Evolutionary conservation across 1,139 yeast species (phyloP), one percentile per base, ranked within the genome.

Genomic region (Geotrichum cucujoidarum): DNA sequence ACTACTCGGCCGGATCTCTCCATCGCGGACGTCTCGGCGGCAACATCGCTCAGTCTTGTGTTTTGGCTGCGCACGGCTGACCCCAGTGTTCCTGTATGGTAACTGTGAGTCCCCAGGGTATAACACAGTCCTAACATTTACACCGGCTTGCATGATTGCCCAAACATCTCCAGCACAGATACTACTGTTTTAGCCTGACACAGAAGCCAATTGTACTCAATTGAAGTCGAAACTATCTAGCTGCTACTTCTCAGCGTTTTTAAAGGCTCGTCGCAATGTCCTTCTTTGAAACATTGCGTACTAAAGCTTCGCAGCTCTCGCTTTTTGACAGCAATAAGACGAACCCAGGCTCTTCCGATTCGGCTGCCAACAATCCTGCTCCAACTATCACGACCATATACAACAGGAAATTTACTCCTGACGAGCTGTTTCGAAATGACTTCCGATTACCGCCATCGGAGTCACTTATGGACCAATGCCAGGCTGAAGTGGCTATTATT

Each of bases 381-480:
- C 52, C 55, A 1, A 37, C 56, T 8, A 55, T 58, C 29, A 60
- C 60, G 42, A 57, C 69, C 2, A 62, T 66, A 18, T 67, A 67
- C 56, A 63, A 63, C 32, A 63, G 71, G 25, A 60, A 59, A 49
- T 58, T 60, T 17, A 48, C 83, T 31, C 77, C 77, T 54, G 94
- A 85, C 60, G 92, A 88, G 66, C 63, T 74, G 43, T 83, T 89
- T 60, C 78, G 88, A 57, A 67, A 69, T 38, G 81, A 79, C 50
- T 83, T 78, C 68, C 74, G 74, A 25, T 71, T 90, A 10, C 97
- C 97, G 1, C 80, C 76, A 39, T 74, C 74, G 1, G 95, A 92
- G 61, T 65, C 72, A 2, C 73, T 88, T 13, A 59, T 85, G 47
- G 81, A 78, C 52, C 87, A 84, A 58, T 76, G 80, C 10, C 75